Conservation (phyloP, 164 flowering plant genomes). For the Magnolia officinalis region DNA sequence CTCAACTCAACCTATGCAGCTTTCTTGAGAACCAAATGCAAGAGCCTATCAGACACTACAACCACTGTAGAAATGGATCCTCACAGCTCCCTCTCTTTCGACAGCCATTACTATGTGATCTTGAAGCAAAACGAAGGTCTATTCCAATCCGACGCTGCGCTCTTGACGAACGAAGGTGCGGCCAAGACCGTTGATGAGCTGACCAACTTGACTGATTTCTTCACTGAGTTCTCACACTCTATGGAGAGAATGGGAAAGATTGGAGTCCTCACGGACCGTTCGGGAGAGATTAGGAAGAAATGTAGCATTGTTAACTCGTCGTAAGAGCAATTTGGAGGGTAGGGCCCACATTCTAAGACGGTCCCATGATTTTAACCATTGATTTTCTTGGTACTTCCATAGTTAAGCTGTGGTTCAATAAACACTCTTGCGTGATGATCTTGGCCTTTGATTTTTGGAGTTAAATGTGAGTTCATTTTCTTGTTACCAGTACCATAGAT, state of each 20-base stretch:
- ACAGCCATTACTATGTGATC: slow-evolving; percentile 29
- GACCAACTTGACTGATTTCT: slow-evolving; percentile 18
- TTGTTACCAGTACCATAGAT: no score
- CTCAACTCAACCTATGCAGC: slow-evolving; percentile 40
- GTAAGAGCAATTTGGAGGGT: not conserved
- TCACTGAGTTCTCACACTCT: slow-evolving; percentile 22
- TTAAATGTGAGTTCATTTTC: no score
- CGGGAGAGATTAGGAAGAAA: slow-evolving; percentile 29
- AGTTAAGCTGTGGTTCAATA: not conserved
- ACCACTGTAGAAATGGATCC: slow-evolving; percentile 55
- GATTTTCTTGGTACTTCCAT: no score
- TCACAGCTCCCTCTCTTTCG: slow-evolving; percentile 30
- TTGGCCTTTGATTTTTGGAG: no score
- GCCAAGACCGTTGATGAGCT: slow-evolving; percentile 16
- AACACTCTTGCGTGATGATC: no score
- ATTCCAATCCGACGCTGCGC: slow-evolving; percentile 59
- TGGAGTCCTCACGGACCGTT: slow-evolving; percentile 24
- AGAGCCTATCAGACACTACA: slow-evolving; percentile 17
- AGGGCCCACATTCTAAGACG: no score
- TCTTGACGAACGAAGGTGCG: slow-evolving; percentile 26
- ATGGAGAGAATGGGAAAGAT: slow-evolving; percentile 27
- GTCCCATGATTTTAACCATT: no score
- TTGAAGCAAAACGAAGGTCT: slow-evolving; percentile 33
- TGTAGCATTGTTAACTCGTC: slow-evolving; percentile 18
- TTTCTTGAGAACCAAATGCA: slow-evolving; percentile 35